phyloP scores from a whole-genome alignment of 2,329 filamentous ascomycete genomes.

The Ascochyta lentis region DNA sequence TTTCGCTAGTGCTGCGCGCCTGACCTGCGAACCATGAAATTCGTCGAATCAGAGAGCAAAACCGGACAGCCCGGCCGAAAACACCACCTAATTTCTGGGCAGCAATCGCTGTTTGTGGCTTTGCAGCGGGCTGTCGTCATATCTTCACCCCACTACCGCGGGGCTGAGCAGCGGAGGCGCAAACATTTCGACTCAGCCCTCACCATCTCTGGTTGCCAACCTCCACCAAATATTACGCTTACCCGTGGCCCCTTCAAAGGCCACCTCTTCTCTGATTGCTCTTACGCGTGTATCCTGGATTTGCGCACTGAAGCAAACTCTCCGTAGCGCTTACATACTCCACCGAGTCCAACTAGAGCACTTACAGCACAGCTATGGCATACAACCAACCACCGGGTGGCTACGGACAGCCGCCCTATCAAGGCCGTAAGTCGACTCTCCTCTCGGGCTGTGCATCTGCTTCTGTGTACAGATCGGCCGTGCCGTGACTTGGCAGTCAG shows the following conservation, averaged over 20 bases:
- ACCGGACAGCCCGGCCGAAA: slow-evolving; percentile 1
- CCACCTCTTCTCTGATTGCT: slow-evolving; percentile 1
- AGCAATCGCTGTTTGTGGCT: slow-evolving; percentile 4
- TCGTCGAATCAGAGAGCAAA: neutral
- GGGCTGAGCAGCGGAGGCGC: slow-evolving; percentile 7
- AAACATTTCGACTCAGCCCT: slow-evolving; percentile 4
- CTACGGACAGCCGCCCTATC: slow-evolving; percentile 36
- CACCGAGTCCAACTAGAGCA: slow-evolving; percentile 2
- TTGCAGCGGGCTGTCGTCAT: slow-evolving; percentile 4
- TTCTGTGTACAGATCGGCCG: neutral
- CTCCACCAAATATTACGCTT: neutral
- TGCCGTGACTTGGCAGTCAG: slow-evolving; percentile 20
- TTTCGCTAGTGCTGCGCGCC: slow-evolving; percentile 8
- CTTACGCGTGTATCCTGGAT: neutral
- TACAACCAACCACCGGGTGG: slow-evolving; percentile 39
- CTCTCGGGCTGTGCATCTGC: slow-evolving; percentile 20
- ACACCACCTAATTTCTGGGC: neutral
- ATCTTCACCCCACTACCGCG: slow-evolving; percentile 13
- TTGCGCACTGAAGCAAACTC: neutral
- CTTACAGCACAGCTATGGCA: slow-evolving; percentile 6
- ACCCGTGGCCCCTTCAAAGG: neutral
- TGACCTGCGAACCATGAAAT: slow-evolving; percentile 11
- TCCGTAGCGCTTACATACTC: slow-evolving; percentile 13
- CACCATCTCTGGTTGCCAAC: slow-evolving; percentile 1
- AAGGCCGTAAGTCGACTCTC: slow-evolving; percentile 37